Evolutionary conservation across 352 stramenopile genomes (phyloP), one percentile per base, ranked within the genome.

Genomic region (Paralagenidium karlingii): DNA sequence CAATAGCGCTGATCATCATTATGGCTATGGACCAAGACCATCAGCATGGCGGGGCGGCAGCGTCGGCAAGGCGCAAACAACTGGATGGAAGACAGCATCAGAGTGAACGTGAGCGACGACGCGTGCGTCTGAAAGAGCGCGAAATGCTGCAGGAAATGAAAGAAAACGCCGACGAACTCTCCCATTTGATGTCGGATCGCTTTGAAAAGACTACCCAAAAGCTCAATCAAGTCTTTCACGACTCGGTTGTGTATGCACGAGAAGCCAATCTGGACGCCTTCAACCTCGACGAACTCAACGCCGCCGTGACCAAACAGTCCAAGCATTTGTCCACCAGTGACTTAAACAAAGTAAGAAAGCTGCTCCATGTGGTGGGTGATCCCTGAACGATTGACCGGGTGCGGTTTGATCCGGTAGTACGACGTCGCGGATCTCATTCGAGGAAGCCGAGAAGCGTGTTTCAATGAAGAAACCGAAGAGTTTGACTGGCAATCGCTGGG

Each of bases 271-370:
- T 89, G 36, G 75, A 89, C 38, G 75, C 75, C 15, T 79, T 53
- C 25, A 89, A 89, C 41, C 56, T 89, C 27, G 75, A 89, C 44
- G 75, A 89, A 40, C 66, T 89, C 29, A 89, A 85, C 45, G 61
- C 65, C 25, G 68, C 74, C 0, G 67, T 89, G 9, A 54, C 61
- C 24, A 86, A 86, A 47, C 75, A 89, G 57, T 77, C 64, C 5
- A 61, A 85, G 34, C 58, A 69, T 1, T 49, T 89, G 22, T 65
- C 71, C 12, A 60, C 75, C 0, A 86, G 68, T 39, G 71, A 89
- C 41, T 46, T 85, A 18, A 85, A 70, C 38, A 85, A 89, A 53
- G 63, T 68, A 32, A 29, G 21, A 11, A n/a, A n/a, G n/a, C n/a
- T n/a, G n/a, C n/a, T n/a, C n/a, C n/a, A n/a, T n/a, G n/a, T n/a